Conservation (phyloP, 805 yeast species). For the Maudiozyma turicensis region DNA sequence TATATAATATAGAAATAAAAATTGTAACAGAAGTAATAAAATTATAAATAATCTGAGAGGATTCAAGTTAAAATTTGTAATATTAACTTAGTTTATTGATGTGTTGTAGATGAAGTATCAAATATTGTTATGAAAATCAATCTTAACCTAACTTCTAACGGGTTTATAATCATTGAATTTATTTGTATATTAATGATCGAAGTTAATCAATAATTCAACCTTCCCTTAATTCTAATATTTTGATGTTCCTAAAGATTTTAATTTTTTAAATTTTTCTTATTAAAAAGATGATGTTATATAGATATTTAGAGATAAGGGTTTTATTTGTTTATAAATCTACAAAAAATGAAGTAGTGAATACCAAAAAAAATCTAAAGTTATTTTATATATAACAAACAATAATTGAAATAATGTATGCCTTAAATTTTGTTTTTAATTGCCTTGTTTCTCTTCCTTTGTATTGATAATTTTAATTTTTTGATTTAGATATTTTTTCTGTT, state of each 20-base stretch:
- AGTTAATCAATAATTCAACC: too few relatives aligned
- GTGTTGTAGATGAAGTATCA: too few relatives aligned
- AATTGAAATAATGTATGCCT: background rate
- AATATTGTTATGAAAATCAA: too few relatives aligned
- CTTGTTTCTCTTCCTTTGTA: background rate
- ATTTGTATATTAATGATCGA: too few relatives aligned
- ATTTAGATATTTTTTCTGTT: background rate
- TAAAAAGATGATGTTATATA: slow-evolving; percentile 4
- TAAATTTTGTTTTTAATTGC: background rate
- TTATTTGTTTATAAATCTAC: background rate
- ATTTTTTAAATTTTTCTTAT: background rate
- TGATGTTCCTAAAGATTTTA: background rate
- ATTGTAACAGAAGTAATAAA: background rate
- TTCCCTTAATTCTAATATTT: too few relatives aligned
- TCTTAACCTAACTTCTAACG: too few relatives aligned
- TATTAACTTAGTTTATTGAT: background rate
- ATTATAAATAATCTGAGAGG: background rate
- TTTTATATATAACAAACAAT: background rate
- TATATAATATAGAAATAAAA: background rate
- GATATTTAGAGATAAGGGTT: background rate
- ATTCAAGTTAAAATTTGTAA: background rate
- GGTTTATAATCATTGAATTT: too few relatives aligned
- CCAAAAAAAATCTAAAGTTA: background rate
- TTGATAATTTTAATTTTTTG: background rate
- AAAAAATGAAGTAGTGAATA: background rate